phyloP scores from a whole-genome alignment of 768 basidiomycete genomes.

The Clavaria fumosa region DNA sequence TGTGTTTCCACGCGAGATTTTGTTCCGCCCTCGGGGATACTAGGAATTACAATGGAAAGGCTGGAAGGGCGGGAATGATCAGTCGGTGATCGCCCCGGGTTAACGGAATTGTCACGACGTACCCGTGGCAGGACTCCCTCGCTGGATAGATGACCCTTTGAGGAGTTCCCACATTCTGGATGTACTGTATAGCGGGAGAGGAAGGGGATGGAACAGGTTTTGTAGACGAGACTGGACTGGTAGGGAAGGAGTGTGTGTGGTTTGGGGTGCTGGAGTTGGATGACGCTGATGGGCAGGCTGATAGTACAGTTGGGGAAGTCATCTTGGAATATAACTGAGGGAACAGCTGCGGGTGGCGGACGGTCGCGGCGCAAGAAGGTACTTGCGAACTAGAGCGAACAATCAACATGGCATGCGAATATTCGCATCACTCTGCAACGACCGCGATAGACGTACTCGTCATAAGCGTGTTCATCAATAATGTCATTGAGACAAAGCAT shows the following conservation, averaged over 20 bases:
- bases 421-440: no score
- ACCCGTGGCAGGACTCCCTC: conserved; percentile 69
- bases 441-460: conserved; percentile 68
- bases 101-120: conserved; percentile 14
- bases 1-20: conserved; percentile 95
- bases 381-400: no score
- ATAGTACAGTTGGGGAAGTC: conserved; percentile 17
- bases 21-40: conserved; percentile 66
- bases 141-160: conserved; percentile 55
- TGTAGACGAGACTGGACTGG: conserved; percentile 31
- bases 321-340: conserved; percentile 22
- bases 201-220: conserved; percentile 57
- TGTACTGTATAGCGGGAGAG: conserved; percentile 37
- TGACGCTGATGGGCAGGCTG: conserved; percentile 20
- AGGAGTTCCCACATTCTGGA: conserved; percentile 27
- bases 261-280: conserved; percentile 7
- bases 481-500: conserved; percentile 62
- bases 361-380: no score
- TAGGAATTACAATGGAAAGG: conserved; percentile 69
- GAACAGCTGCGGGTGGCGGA: conserved; percentile 10
- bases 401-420: no score
- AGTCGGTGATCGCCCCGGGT: not conserved
- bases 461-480: conserved; percentile 58
- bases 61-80: conserved; percentile 23
- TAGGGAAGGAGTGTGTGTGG: conserved; percentile 19